phyloP scores from a whole-genome alignment of 805 yeast species.

The Kurtzmaniella cleridarum region DNA sequence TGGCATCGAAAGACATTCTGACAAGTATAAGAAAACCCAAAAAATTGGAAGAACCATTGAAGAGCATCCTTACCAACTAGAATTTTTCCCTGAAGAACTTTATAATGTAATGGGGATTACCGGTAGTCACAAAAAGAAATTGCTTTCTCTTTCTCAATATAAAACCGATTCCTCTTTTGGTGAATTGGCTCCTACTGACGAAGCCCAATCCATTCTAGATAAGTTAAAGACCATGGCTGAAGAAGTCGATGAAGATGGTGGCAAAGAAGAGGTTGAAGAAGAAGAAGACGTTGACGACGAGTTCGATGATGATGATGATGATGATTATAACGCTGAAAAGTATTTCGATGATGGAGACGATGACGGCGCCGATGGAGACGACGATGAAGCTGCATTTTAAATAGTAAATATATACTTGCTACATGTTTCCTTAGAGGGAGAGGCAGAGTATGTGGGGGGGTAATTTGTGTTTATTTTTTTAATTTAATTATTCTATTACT shows the following conservation, averaged over 20 bases:
- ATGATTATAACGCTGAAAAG: constrained; percentile 74
- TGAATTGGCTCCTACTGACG: constrained; percentile 22
- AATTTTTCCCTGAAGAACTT: constrained; percentile 74
- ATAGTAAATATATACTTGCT: not conserved
- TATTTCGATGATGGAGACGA: constrained; percentile 69
- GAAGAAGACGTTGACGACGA: constrained; percentile 64
- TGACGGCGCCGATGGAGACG: constrained; percentile 56
- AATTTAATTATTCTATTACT: constrained; percentile 1
- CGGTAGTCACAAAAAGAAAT: constrained; percentile 47
- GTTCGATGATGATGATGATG: constrained; percentile 69
- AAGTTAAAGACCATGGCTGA: constrained; percentile 42
- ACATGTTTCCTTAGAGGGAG: too few species aligned
- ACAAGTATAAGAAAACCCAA: constrained; percentile 66
- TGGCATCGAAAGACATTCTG: constrained; percentile 79
- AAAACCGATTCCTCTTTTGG: constrained; percentile 34
- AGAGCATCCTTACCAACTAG: constrained; percentile 69
- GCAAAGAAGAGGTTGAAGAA: constrained; percentile 36
- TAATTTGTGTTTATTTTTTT: too few species aligned
- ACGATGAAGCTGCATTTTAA: constrained; percentile 66
- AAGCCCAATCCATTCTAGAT: constrained; percentile 33
- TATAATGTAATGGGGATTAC: constrained; percentile 64
- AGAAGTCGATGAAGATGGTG: constrained; percentile 36
- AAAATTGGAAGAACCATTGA: constrained; percentile 66
- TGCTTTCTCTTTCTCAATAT: constrained; percentile 36
- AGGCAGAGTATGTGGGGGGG: too few species aligned